These are phyloP conservation scores for Annulohypoxylon moriforme DNA, from an alignment of 495 filamentous ascomycete genomes.

Conservation along the genomic window DNA sequence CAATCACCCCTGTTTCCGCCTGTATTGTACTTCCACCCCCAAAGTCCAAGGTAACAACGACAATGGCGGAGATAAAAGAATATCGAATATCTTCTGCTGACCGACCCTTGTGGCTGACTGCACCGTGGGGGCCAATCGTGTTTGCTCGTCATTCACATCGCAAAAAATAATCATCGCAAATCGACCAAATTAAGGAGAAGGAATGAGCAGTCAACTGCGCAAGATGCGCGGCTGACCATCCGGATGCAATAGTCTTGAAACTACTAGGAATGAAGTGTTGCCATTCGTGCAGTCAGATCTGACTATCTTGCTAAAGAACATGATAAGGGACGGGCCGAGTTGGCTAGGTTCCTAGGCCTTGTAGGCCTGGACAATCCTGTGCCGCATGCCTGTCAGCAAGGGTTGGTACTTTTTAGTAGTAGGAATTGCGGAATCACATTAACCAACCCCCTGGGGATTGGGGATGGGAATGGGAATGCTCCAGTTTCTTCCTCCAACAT, in stretches of 20 bases:
- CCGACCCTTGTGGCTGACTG: constrained; percentile 26
- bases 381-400: constrained; percentile 39
- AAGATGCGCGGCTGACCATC: constrained; percentile 41
- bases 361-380: constrained; percentile 27
- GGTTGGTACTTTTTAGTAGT: constrained; percentile 8
- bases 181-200: constrained; percentile 16
- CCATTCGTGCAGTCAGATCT: constrained; percentile 39
- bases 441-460: neutral
- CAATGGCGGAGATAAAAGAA: constrained; percentile 31
- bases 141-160: constrained; percentile 1
- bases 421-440: constrained; percentile 23
- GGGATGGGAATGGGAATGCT: neutral
- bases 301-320: constrained; percentile 36
- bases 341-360: constrained; percentile 1
- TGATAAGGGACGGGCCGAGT: constrained; percentile 45
- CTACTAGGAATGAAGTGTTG: constrained; percentile 33
- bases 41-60: neutral
- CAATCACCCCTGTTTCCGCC: constrained; percentile 24
- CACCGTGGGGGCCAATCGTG: constrained; percentile 27
- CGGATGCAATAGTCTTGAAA: constrained; percentile 26
- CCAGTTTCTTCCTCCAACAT: constrained; percentile 22
- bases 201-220: constrained; percentile 25
- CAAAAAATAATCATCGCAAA: neutral
- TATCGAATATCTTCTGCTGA: constrained; percentile 22
- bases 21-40: constrained; percentile 29